Base-by-base conservation (phyloP, 805 yeast genomes). In the Komagataella mondaviorum region DNA sequence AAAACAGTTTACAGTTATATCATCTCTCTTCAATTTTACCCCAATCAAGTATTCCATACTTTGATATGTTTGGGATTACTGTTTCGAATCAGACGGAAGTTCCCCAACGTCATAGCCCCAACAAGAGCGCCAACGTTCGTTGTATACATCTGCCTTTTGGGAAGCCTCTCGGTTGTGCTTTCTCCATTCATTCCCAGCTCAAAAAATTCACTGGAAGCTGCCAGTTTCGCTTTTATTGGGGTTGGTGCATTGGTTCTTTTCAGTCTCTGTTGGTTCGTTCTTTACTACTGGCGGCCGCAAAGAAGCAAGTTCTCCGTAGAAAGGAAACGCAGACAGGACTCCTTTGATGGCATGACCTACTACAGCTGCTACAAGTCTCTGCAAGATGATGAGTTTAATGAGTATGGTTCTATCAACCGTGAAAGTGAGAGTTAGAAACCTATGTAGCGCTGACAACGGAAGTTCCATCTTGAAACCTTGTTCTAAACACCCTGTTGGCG, bases 381-480 rank as follows among this genome's bases (percentile, higher is more conserved):
- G 8, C 39, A 10, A 30, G 14, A 30, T 30, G 39, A 30, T 30
- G 39, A 30, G 14, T 30, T 30, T 4, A 2, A 30, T 10, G 39
- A 30, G 14, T 30, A 30, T 10, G 39, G 39, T 30, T 30, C 39
- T 30, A 30, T 30, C 5, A 10, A 6, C 14, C 10, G 4, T 30
- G 39, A 30, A 10, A 30, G 6, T 30, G 14, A 14, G 8, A 30
- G 20, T 20, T 20, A 20, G 39, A 30, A 10, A 47, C 39, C 30
- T 22, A 20, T 44, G 45, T 20, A 30, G 49, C 3, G 20, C 86
- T 80, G 2, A 90, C 97, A 44, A 88, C 89, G 18, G 96, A 88
- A 0, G 96, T 91, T 58, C 99, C 98, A 58, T 93, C 97, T 63
- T 90, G 96, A 67, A 93, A 91, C 57, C 96, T 74, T 1, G 97